Evolutionary conservation across 2,329 filamentous ascomycete species (phyloP).

Genomic region (Colletotrichum musae): DNA sequence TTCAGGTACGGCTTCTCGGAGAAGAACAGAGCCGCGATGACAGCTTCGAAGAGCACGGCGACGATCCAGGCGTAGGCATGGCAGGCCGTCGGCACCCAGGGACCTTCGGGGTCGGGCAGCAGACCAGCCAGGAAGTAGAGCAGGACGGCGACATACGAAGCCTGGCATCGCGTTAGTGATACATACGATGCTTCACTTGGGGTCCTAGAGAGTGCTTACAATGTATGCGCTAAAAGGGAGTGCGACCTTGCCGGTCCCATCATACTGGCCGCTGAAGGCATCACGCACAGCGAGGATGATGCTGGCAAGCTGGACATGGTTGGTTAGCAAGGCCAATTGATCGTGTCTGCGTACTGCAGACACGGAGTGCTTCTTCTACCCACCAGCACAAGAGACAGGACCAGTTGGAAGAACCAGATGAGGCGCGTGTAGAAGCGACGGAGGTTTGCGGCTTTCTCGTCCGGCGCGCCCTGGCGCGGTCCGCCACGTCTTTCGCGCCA

Average conservation of each 20-base stretch:
- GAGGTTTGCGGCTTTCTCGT: conserved; percentile 46
- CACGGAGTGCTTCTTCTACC: neutral
- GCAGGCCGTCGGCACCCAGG: conserved; percentile 56
- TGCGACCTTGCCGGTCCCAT: conserved; percentile 44
- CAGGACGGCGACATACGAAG: conserved; percentile 57
- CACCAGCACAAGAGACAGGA: conserved; percentile 49
- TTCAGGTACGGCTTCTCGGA: conserved; percentile 49
- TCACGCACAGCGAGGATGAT: conserved; percentile 51
- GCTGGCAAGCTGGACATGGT: conserved; percentile 46
- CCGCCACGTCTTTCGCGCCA: conserved; percentile 51
- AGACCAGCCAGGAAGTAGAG: conserved; percentile 59
- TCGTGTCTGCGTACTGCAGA: neutral
- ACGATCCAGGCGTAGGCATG: conserved; percentile 56
- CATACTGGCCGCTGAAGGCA: conserved; percentile 49
- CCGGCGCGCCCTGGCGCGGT: conserved; percentile 44
- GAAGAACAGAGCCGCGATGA: conserved; percentile 54
- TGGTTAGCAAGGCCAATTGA: neutral
- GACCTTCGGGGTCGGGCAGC: conserved; percentile 60
- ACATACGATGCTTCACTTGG: neutral
- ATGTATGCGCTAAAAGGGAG: conserved; percentile 60
- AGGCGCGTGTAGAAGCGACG: conserved; percentile 49
- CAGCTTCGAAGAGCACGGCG: conserved; percentile 51
- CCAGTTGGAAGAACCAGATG: conserved; percentile 54
- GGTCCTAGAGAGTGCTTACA: conserved; percentile 43
- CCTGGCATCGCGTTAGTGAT: conserved; percentile 44